A percentile compares a stretch with the other conserved stretches of the same genome.
Conservation (phyloP, 1,139 yeast genomes). For the Geotrichum cucujoidarum region DNA sequence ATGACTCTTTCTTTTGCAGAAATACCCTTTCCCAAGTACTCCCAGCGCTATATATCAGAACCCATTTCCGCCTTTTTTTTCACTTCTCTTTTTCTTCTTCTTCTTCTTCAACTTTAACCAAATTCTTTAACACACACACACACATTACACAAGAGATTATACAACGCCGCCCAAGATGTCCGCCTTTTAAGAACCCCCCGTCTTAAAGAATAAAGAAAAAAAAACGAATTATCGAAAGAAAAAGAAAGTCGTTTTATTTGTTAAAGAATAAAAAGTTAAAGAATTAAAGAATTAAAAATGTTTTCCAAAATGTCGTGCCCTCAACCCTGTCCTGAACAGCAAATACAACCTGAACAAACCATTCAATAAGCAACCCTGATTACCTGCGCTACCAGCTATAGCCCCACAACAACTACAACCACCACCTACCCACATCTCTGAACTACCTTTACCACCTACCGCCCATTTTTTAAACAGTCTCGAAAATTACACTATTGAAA, state of each 20-base stretch:
- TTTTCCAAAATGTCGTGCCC: conserved; percentile 20
- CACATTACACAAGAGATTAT: conserved; percentile 7
- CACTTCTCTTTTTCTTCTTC: conserved; percentile 11
- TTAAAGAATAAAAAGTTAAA: conserved; percentile 13
- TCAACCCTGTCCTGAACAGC: conserved; percentile 19
- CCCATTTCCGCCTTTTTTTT: conserved; percentile 8
- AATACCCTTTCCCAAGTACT: too few species aligned
- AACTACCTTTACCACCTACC: background rate
- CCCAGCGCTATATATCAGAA: too few species aligned
- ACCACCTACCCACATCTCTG: background rate
- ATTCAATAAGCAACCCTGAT: conserved; percentile 3
- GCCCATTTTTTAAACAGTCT: background rate
- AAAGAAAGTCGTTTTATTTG: conserved; percentile 13
- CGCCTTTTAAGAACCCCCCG: conserved; percentile 21
- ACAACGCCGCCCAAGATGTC: conserved; percentile 20
- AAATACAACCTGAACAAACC: conserved; percentile 13
- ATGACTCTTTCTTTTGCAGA: too few species aligned
- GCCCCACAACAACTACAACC: background rate
- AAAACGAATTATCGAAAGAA: conserved; percentile 14
- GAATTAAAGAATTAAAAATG: conserved; percentile 15
- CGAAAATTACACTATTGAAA: background rate
- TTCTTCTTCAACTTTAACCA: conserved; percentile 6
- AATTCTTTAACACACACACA: conserved; percentile 8
- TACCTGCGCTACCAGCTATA: conserved; percentile 1
- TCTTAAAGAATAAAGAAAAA: conserved; percentile 18